Evolutionary conservation across 768 basidiomycete genomes (phyloP).

Genomic region (Boletus insuetus): DNA sequence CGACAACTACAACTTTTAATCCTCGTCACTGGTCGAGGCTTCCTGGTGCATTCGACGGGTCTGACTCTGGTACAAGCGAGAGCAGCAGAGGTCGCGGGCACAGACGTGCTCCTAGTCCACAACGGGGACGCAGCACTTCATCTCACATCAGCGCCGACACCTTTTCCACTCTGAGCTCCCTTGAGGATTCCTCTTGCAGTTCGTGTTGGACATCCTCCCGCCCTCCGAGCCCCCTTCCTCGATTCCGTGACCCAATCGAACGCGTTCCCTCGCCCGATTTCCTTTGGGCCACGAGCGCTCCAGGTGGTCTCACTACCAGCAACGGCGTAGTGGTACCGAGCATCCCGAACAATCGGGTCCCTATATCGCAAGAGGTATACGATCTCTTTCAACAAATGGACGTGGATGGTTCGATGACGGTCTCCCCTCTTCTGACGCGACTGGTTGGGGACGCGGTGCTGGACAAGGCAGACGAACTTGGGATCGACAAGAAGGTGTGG

Average conservation of each 20-base stretch:
- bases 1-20: neutral
- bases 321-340: no score
- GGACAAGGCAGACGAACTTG: constrained; percentile 28
- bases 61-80: constrained; percentile 11
- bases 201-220: constrained; percentile 33
- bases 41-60: constrained; percentile 20
- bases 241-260: constrained; percentile 25
- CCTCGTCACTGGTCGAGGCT: constrained; percentile 2
- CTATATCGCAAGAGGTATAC: constrained; percentile 29
- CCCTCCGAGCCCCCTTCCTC: constrained; percentile 21
- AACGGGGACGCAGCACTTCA: constrained; percentile 8
- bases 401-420: constrained; percentile 49
- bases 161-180: constrained; percentile 50
- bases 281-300: neutral
- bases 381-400: constrained; percentile 39
- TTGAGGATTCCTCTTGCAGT: constrained; percentile 37
- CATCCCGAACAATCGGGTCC: neutral
- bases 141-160: constrained; percentile 32
- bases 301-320: neutral
- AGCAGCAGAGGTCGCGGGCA: constrained; percentile 2
- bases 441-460: constrained; percentile 39
- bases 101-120: neutral
- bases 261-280: constrained; percentile 36
- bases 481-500: constrained; percentile 42
- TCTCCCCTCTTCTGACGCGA: constrained; percentile 26